A percentile compares a stretch with the other conserved stretches of the same genome.
Evolutionary conservation across 345 rosid species (phyloP).

Genomic region (Eucalyptus marginata): DNA sequence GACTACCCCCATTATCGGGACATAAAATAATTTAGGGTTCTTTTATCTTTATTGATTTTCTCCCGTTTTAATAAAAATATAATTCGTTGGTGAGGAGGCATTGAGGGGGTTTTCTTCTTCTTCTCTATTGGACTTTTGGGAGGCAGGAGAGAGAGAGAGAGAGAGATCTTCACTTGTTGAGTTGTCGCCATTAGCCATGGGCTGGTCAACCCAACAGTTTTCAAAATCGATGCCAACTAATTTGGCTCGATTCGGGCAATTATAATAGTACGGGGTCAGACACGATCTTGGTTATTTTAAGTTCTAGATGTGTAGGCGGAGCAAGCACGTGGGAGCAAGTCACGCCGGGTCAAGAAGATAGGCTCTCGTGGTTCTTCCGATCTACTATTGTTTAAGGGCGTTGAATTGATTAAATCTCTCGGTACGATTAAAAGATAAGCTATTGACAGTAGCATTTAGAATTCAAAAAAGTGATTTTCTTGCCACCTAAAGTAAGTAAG

Average conservation of each 20-base stretch:
- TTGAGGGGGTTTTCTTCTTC: not conserved
- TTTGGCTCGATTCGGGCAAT: not conserved
- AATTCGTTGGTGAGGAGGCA: not conserved
- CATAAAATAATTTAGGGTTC: not conserved
- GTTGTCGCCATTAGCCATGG: not conserved
- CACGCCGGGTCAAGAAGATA: no score
- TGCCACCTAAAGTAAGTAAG: not conserved
- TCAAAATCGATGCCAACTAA: not conserved
- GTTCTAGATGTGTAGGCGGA: not conserved
- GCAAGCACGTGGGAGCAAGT: not conserved
- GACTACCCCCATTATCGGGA: conserved; percentile 1
- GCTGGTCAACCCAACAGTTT: not conserved
- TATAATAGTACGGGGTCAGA: not conserved
- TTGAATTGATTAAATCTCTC: not conserved
- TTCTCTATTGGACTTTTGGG: not conserved
- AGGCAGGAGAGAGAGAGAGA: not conserved
- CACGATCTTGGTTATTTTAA: not conserved
- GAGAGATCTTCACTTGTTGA: not conserved
- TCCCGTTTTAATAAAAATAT: not conserved
- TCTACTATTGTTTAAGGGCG: not conserved
- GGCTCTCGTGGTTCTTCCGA: not conserved
- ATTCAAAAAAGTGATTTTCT: not conserved
- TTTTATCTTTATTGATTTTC: not conserved
- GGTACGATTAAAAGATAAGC: not conserved
- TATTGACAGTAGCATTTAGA: not conserved